A percentile compares a stretch with the other conserved stretches of the same genome.
Evolutionary conservation across 495 filamentous ascomycete genomes (phyloP).

Genomic region (Trichoderma orchidacearum): DNA sequence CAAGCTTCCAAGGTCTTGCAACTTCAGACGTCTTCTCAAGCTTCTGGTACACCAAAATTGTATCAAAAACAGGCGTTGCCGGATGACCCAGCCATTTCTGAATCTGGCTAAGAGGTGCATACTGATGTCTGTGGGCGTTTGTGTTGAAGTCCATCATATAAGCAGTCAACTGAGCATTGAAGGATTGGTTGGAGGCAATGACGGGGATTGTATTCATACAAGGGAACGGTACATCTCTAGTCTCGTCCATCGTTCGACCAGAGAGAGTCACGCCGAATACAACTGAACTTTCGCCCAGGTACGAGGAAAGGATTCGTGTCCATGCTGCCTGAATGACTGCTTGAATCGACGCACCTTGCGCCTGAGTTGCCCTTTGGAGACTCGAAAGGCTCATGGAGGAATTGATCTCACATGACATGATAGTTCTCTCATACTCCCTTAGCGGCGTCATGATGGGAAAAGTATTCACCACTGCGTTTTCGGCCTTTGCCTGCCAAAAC

Average conservation of each 20-base stretch:
- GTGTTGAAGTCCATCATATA: slow-evolving; percentile 49
- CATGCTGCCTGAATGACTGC: slow-evolving; percentile 62
- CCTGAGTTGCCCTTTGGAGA: slow-evolving; percentile 39
- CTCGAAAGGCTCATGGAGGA: slow-evolving; percentile 21
- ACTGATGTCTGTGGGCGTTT: slow-evolving; percentile 49
- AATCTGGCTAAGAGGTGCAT: slow-evolving; percentile 50
- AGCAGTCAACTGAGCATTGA: slow-evolving; percentile 39
- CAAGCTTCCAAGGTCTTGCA: slow-evolving; percentile 11
- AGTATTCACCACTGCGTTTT: slow-evolving; percentile 38
- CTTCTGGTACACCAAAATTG: slow-evolving; percentile 69
- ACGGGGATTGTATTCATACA: slow-evolving; percentile 64
- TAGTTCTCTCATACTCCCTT: slow-evolving; percentile 15
- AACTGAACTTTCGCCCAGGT: slow-evolving; percentile 53
- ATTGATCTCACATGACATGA: background rate
- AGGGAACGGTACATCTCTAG: slow-evolving; percentile 47
- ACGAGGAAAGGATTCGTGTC: slow-evolving; percentile 53
- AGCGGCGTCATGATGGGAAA: slow-evolving; percentile 61
- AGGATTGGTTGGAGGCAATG: slow-evolving; percentile 29
- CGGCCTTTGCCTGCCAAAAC: slow-evolving; percentile 49
- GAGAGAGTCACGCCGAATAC: slow-evolving; percentile 66
- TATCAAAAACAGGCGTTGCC: slow-evolving; percentile 56
- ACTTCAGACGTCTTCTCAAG: slow-evolving; percentile 1
- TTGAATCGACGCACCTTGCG: slow-evolving; percentile 51
- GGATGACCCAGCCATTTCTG: slow-evolving; percentile 49
- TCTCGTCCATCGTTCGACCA: slow-evolving; percentile 43